A percentile compares a stretch with the other conserved stretches of the same genome.
Evolutionary conservation across 805 yeast genomes (phyloP).

Genomic region (Yamadazyma sp.): DNA sequence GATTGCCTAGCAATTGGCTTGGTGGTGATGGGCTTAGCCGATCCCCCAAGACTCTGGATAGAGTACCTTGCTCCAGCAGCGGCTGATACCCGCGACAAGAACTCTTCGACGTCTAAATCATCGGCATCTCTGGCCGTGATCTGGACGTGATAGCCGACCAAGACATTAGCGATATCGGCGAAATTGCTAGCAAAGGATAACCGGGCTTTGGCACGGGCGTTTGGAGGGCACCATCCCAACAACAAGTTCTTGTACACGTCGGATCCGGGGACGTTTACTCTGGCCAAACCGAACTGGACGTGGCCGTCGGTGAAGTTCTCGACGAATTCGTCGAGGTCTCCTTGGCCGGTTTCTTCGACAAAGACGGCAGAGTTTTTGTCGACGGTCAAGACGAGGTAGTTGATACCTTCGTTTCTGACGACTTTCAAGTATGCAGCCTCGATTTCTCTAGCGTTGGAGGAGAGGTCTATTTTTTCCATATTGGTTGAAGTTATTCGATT

Average conservation of each 20-base stretch:
- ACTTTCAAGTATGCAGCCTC: constrained; percentile 75
- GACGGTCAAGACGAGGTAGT: constrained; percentile 83
- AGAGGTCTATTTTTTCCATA: constrained; percentile 58
- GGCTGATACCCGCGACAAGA: constrained; percentile 72
- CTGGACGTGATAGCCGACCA: constrained; percentile 90
- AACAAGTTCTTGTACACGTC: constrained; percentile 81
- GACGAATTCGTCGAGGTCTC: constrained; percentile 74
- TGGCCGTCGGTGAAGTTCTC: constrained; percentile 81
- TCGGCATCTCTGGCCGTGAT: constrained; percentile 94
- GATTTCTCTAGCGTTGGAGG: constrained; percentile 73
- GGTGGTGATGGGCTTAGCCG: constrained; percentile 26
- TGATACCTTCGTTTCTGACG: constrained; percentile 63
- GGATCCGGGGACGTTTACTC: constrained; percentile 89
- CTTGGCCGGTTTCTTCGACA: constrained; percentile 54
- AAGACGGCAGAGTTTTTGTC: constrained; percentile 51
- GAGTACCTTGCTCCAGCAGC: constrained; percentile 94
- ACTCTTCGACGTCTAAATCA: constrained; percentile 78
- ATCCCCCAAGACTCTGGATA: constrained; percentile 17
- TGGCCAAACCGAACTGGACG: constrained; percentile 86
- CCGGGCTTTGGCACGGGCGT: constrained; percentile 77
- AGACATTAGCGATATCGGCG: constrained; percentile 67
- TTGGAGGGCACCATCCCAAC: constrained; percentile 97
- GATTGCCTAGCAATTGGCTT: constrained; percentile 24
- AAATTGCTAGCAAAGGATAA: constrained; percentile 76
- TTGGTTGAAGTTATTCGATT: no score